Evolutionary conservation across 129 eudicot species (phyloP).

Genomic region (Saposhnikovia divaricata): DNA sequence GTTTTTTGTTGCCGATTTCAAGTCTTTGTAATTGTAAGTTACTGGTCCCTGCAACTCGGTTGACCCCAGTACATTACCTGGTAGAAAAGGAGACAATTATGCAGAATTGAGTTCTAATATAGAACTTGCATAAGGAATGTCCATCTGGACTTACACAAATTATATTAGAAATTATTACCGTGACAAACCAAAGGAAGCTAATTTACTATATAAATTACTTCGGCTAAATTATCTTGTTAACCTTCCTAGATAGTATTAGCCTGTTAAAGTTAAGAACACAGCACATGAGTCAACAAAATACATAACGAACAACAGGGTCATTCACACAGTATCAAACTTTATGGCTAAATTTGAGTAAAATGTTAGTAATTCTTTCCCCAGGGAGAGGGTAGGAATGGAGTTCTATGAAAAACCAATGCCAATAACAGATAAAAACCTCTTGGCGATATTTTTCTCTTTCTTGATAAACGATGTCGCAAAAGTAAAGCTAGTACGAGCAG

Average conservation of each 20-base stretch:
- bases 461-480: conserved; percentile 12
- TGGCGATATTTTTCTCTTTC: conserved; percentile 13
- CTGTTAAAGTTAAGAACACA: too few relatives aligned
- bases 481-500: conserved; percentile 5
- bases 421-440: conserved; percentile 14
- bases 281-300: too few relatives aligned
- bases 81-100: background rate
- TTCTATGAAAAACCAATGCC: background rate
- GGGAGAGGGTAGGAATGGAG: too few relatives aligned
- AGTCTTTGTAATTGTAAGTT: conserved; percentile 10
- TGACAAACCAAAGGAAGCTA: too few relatives aligned
- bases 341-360: too few relatives aligned
- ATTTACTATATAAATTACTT: too few relatives aligned
- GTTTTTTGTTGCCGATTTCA: conserved; percentile 2
- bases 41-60: conserved; percentile 38
- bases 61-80: conserved; percentile 34
- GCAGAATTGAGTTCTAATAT: background rate
- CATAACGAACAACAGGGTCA: too few relatives aligned
- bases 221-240: too few relatives aligned
- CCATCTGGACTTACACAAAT: background rate
- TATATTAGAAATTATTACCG: too few relatives aligned
- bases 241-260: too few relatives aligned
- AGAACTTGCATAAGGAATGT: background rate
- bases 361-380: too few relatives aligned
- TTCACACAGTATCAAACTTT: too few relatives aligned